Evolutionary conservation across 495 filamentous ascomycete genomes (phyloP), one percentile per base, ranked within the genome.

Genomic region (Aspergillus indologenus): DNA sequence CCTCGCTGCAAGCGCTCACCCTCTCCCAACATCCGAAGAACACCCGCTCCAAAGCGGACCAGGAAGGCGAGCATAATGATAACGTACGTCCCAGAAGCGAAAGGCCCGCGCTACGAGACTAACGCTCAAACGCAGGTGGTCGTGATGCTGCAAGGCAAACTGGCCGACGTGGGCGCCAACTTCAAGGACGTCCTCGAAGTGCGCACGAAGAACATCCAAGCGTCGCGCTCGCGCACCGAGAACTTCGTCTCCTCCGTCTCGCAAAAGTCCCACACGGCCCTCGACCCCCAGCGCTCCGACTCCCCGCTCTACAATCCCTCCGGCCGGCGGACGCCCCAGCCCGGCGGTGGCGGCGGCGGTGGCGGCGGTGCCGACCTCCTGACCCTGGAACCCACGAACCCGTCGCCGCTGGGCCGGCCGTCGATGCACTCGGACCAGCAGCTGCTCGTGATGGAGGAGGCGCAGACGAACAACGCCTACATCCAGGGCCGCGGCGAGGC

Each of bases 141-240:
- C 5, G 84, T 96, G 48, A 82, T 97, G 67, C 74, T 98, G 43
- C 91, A 98, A 74, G 90, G 91, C 42, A 98, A 96, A 70, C 81
- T 98, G 20, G 90, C 90, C n/a, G 91, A 95, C 64, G 95, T 98
- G 8, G 85, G 87, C 23, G 90, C 87, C 47, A 96, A 90, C 69
- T 98, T 98, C 83, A 97, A 98, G 72, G 93, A 97, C 63, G 93
- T 98, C 0, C 81, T 98, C 14, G 94, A 98, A 69, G 91, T 96
- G 21, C 87, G 94, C 29, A 98, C 94, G 47, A 96, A 97, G 78
- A 98, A 98, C 72, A 96, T 98, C 52, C 95, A 97, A 72, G 95
- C 95, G 14, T 93, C 90, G 46, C 83, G 91, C 40, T 87, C 90
- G 45, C 78, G 94, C 57, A 97, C 94, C 51, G 95, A 98, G 71